Evolutionary conservation across 768 basidiomycete genomes (phyloP).

Genomic region (Saitozyma podzolica): DNA sequence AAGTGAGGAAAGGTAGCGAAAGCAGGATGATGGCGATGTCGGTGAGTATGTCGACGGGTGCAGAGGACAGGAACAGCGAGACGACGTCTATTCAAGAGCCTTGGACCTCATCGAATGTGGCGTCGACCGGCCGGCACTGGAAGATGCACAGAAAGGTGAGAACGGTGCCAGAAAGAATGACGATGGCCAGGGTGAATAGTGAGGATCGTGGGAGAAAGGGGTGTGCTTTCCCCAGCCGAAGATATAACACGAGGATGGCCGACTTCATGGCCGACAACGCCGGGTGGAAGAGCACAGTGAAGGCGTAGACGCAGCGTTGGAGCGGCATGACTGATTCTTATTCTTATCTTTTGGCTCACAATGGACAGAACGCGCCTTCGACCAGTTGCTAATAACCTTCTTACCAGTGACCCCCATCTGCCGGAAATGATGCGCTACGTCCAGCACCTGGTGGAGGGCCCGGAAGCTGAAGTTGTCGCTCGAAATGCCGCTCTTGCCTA

Average conservation of each 20-base stretch:
- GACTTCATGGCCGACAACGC: slow-evolving; percentile 49
- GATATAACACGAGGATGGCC: slow-evolving; percentile 45
- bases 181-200: slow-evolving; percentile 30
- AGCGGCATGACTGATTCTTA: too few relatives aligned
- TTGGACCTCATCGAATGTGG: slow-evolving; percentile 24
- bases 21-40: slow-evolving; percentile 47
- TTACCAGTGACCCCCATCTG: too few relatives aligned
- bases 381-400: too few relatives aligned
- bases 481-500: too few relatives aligned
- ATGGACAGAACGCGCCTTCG: too few relatives aligned
- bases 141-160: slow-evolving; percentile 49
- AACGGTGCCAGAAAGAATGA: slow-evolving; percentile 43
- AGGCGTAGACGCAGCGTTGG: slow-evolving; percentile 40
- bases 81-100: slow-evolving; percentile 44
- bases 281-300: slow-evolving; percentile 47
- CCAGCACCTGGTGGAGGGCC: too few relatives aligned
- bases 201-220: slow-evolving; percentile 41
- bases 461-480: too few relatives aligned
- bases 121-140: slow-evolving; percentile 42
- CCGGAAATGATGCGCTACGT: too few relatives aligned
- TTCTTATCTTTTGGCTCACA: too few relatives aligned
- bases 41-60: slow-evolving; percentile 50
- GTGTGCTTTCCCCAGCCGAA: slow-evolving; percentile 36
- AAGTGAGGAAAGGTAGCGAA: slow-evolving; percentile 46
- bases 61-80: slow-evolving; percentile 43